These are phyloP conservation scores for Aquilaria sinensis DNA, from an alignment of 345 rosid species.

Conservation along the genomic window DNA sequence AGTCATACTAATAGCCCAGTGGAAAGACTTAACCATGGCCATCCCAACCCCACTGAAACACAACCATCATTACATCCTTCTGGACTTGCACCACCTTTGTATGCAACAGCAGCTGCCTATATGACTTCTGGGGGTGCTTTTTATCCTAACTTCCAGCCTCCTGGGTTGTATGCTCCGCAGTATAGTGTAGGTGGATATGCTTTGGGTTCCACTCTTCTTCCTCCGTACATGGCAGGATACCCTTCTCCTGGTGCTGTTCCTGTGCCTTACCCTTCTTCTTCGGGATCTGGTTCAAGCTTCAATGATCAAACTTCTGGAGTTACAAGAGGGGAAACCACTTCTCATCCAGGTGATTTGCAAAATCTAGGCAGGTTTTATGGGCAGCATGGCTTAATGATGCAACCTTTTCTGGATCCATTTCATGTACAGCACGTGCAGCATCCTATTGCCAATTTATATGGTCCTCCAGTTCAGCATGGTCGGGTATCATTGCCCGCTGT, in stretches of 20 bases:
- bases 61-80: constrained; percentile 59
- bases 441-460: constrained; percentile 41
- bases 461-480: constrained; percentile 48
- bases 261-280: constrained; percentile 45
- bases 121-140: constrained; percentile 60
- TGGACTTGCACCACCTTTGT: constrained; percentile 57
- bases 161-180: constrained; percentile 63
- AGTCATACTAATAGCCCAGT: constrained; percentile 29
- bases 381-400: constrained; percentile 42
- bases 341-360: constrained; percentile 32
- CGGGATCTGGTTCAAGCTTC: constrained; percentile 36
- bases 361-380: constrained; percentile 43
- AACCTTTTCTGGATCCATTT: constrained; percentile 59
- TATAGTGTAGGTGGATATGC: constrained; percentile 57
- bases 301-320: constrained; percentile 25
- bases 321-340: constrained; percentile 32
- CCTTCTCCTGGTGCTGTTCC: constrained; percentile 63
- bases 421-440: constrained; percentile 73
- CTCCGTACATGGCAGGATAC: constrained; percentile 66
- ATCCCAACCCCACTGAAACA: constrained; percentile 41
- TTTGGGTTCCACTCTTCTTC: constrained; percentile 42
- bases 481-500: constrained; percentile 25
- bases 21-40: constrained; percentile 34
- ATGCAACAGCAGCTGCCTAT: constrained; percentile 59
- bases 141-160: constrained; percentile 64